Evolutionary conservation across 1,284 basidiomycete genomes (phyloP).

Genomic region (Wallemia ichthyophaga): DNA sequence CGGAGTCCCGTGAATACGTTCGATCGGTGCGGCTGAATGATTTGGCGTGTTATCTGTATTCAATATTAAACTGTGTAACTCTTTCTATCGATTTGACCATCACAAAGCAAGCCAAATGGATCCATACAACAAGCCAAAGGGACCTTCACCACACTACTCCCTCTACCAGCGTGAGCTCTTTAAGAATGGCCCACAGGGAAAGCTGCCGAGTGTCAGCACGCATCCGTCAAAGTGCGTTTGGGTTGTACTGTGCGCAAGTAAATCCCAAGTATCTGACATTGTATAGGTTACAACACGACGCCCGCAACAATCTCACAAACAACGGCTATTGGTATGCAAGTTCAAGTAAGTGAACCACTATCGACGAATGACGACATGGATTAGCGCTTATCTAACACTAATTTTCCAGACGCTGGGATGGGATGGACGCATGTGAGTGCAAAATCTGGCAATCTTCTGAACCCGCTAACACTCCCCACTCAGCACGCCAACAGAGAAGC

Average conservation of each 20-base stretch:
- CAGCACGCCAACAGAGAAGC: constrained; percentile 21
- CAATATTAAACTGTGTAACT: neutral
- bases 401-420: constrained; percentile 20
- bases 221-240: neutral
- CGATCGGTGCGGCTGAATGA: no score
- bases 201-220: constrained; percentile 3
- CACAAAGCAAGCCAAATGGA: no score
- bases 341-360: constrained; percentile 16
- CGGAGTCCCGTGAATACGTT: no score
- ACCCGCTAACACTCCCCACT: no score
- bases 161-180: constrained; percentile 27
- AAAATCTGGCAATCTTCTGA: no score
- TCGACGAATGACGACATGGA: no score
- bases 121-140: constrained; percentile 23
- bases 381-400: constrained; percentile 1
- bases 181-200: constrained; percentile 15
- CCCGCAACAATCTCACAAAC: constrained; percentile 24
- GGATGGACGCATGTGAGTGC: constrained; percentile 21
- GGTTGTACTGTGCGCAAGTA: no score
- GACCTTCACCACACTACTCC: constrained; percentile 26
- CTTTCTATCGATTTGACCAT: neutral
- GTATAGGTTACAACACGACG: constrained; percentile 20
- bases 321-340: constrained; percentile 27
- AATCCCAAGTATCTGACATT: neutral
- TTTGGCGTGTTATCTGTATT: no score